Evolutionary conservation across 169 alveolate genomes (phyloP).

Genomic region (Amoebophrya sp.): DNA sequence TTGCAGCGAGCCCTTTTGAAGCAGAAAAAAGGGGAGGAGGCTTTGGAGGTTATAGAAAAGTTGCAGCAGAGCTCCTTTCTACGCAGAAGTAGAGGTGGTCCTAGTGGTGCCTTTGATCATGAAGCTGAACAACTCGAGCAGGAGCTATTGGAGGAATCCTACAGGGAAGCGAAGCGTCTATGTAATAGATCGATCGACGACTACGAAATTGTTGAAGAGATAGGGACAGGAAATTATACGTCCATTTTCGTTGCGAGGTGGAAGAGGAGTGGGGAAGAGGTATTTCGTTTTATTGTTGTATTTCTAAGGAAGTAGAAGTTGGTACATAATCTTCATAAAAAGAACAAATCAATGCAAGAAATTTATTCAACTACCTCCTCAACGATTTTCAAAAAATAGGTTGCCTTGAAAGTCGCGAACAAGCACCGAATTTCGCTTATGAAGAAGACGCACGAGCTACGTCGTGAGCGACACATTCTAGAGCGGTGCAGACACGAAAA

Average conservation of each 20-base stretch:
- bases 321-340: too few species aligned
- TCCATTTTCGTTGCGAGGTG: neutral
- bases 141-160: too few species aligned
- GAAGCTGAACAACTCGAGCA: too few species aligned
- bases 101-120: neutral
- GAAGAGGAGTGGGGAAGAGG: too few species aligned
- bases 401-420: neutral
- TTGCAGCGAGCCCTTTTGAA: neutral
- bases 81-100: neutral
- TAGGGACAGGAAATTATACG: neutral
- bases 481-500: neutral
- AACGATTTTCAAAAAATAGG: too few species aligned
- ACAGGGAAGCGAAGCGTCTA: neutral
- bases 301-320: too few species aligned
- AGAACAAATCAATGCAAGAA: too few species aligned
- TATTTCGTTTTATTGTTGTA: too few species aligned
- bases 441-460: neutral
- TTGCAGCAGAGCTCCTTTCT: neutral
- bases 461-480: neutral
- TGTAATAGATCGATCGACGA: neutral
- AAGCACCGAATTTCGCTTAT: neutral
- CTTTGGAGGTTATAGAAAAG: neutral
- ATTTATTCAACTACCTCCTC: too few species aligned
- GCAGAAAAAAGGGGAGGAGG: neutral
- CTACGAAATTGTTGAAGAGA: neutral